phyloP scores from a whole-genome alignment of 768 basidiomycete species.

The Macrolepiota dolichaula region DNA sequence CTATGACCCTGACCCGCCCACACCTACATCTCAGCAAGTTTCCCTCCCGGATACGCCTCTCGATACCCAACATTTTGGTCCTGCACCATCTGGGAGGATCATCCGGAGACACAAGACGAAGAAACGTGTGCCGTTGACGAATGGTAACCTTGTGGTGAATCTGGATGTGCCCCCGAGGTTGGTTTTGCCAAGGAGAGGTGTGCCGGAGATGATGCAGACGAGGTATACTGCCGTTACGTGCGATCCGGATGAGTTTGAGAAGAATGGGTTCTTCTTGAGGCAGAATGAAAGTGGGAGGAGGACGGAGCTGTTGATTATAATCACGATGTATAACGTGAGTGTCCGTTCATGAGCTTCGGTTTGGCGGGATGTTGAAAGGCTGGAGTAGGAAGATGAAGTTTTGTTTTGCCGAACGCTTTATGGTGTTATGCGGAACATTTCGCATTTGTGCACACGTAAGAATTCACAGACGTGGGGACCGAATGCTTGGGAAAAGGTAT shows the following conservation, averaged over 20 bases:
- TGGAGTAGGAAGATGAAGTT: constrained; percentile 74
- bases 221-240: constrained; percentile 90
- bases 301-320: constrained; percentile 90
- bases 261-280: constrained; percentile 77
- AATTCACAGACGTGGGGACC: constrained; percentile 94
- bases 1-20: constrained; percentile 40
- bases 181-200: constrained; percentile 66
- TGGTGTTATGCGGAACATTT: constrained; percentile 89
- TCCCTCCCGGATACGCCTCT: constrained; percentile 49
- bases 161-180: constrained; percentile 82
- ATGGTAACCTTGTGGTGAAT: constrained; percentile 87
- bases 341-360: background rate
- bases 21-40: constrained; percentile 33
- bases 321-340: constrained; percentile 93
- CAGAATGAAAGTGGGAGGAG: constrained; percentile 77
- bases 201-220: constrained; percentile 70
- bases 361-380: background rate
- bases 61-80: constrained; percentile 83
- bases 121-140: constrained; percentile 79
- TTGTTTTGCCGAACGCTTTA: constrained; percentile 91
- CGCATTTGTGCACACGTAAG: constrained; percentile 79
- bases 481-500: constrained; percentile 93
- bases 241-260: constrained; percentile 90
- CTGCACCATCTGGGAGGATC: constrained; percentile 78
- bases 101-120: constrained; percentile 70